A percentile compares a stretch with the other conserved stretches of the same genome.
phyloP scores from a whole-genome alignment of 805 yeast genomes.

The Kodamaea nitidulidarum region DNA sequence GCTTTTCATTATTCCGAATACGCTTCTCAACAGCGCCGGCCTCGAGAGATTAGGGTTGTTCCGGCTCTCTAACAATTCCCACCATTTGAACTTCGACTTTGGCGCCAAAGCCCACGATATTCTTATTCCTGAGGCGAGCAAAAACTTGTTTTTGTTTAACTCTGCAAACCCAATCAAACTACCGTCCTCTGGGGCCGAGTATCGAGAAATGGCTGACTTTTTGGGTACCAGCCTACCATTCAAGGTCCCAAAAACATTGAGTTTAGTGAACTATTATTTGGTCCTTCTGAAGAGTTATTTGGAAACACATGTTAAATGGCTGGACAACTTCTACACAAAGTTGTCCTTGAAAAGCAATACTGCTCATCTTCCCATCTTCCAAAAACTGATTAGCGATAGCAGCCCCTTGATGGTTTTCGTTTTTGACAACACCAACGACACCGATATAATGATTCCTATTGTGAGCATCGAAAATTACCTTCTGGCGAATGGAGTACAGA shows the following conservation, averaged over 20 bases:
- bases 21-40: slow-evolving; percentile 17
- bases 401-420: slow-evolving; percentile 38
- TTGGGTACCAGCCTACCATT: slow-evolving; percentile 36
- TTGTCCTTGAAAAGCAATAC: slow-evolving; percentile 11
- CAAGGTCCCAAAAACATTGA: slow-evolving; percentile 29
- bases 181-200: slow-evolving; percentile 11
- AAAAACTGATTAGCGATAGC: slow-evolving; percentile 17
- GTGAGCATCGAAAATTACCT: slow-evolving; percentile 22
- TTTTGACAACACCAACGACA: slow-evolving; percentile 17
- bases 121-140: slow-evolving; percentile 29
- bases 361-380: slow-evolving; percentile 23
- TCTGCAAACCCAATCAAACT: slow-evolving; percentile 17
- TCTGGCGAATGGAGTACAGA: slow-evolving; percentile 1
- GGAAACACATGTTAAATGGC: slow-evolving; percentile 3
- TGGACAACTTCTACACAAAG: slow-evolving; percentile 12
- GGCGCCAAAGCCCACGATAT: slow-evolving; percentile 7
- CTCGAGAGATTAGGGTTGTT: slow-evolving; percentile 23
- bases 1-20: slow-evolving; percentile 24
- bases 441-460: slow-evolving; percentile 11
- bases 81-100: slow-evolving; percentile 8
- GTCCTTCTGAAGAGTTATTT: slow-evolving; percentile 30
- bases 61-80: slow-evolving; percentile 11
- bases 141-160: slow-evolving; percentile 38
- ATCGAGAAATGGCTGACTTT: slow-evolving; percentile 19
- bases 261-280: slow-evolving; percentile 35